Conservation (phyloP, 306 rosid species). For the Betula pendula region DNA sequence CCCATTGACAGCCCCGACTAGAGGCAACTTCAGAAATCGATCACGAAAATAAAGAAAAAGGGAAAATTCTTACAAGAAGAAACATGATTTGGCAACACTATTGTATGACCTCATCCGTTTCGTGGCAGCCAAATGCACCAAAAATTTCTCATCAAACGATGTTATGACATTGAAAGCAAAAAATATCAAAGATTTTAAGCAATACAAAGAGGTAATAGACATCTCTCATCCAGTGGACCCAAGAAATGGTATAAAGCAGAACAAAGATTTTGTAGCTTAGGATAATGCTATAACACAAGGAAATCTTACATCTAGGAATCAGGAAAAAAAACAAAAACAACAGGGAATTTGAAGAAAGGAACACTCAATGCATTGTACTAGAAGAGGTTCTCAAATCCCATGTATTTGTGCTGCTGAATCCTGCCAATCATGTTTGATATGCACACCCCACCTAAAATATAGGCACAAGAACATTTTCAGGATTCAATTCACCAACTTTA, state of each 20-base stretch:
- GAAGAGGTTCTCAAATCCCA: not conserved
- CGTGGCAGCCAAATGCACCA: not conserved
- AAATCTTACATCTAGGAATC: not conserved
- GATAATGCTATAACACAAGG: not conserved
- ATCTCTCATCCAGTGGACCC: slow-evolving; percentile 1
- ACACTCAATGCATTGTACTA: not conserved
- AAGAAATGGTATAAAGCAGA: not conserved
- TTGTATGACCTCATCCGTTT: not conserved
- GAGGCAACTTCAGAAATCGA: too few species aligned
- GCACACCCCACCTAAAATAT: slow-evolving; percentile 4
- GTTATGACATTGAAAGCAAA: not conserved
- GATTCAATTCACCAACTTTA: not conserved
- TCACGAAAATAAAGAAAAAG: too few species aligned
- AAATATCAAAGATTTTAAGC: not conserved
- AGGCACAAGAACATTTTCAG: not conserved
- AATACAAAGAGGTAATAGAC: not conserved
- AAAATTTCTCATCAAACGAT: not conserved
- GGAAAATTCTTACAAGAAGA: too few species aligned
- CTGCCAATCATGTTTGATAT: not conserved
- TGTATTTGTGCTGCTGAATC: not conserved
- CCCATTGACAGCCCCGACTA: too few species aligned
- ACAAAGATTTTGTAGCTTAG: not conserved
- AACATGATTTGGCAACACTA: too few species aligned
- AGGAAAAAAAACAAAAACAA: too few species aligned
- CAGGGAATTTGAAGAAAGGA: not conserved